Evolutionary conservation across 305 asterid species (phyloP).

Genomic region (Rubia tinctorum): DNA sequence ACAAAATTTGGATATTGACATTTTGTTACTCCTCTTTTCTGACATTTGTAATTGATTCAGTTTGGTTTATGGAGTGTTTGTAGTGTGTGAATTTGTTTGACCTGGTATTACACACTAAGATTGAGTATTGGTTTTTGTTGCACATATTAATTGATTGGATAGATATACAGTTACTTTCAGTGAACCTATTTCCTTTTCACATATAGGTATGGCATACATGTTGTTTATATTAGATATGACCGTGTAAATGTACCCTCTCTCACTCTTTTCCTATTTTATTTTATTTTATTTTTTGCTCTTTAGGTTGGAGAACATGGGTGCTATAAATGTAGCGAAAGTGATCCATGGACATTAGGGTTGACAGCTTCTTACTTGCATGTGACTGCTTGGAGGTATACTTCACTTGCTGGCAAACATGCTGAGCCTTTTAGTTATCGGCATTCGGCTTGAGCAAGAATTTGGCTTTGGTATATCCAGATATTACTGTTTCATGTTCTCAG

Average conservation of each 20-base stretch:
- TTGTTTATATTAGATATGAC: background rate
- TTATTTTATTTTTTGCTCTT: constrained; percentile 13
- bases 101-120: no score
- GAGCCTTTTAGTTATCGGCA: constrained; percentile 49
- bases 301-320: constrained; percentile 52
- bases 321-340: constrained; percentile 44
- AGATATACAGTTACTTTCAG: background rate
- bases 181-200: background rate
- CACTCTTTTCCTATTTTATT: background rate
- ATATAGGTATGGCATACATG: background rate
- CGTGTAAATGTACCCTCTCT: background rate
- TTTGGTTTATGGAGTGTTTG: background rate
- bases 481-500: background rate
- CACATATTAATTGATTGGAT: background rate
- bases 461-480: no score
- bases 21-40: background rate
- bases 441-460: no score
- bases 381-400: constrained; percentile 52
- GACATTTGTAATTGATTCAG: background rate
- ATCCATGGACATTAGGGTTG: constrained; percentile 44
- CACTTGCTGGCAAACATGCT: constrained; percentile 56
- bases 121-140: background rate
- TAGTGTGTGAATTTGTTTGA: background rate
- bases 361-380: constrained; percentile 52
- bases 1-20: background rate